Evolutionary conservation across 352 stramenopile genomes (phyloP).

Genomic region (Phytophthora fragariaefolia): DNA sequence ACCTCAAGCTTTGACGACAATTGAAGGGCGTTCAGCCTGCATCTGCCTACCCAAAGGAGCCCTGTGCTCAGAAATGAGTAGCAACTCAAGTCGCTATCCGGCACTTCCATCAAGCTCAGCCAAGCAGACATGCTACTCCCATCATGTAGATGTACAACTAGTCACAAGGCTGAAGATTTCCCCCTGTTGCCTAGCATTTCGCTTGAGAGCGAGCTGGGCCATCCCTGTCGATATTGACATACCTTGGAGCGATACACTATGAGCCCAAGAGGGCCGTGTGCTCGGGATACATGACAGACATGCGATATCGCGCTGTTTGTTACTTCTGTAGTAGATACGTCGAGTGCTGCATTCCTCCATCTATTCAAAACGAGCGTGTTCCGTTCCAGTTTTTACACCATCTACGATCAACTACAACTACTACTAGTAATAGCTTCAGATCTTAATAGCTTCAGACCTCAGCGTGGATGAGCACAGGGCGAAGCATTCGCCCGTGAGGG

Average conservation of each 20-base stretch:
- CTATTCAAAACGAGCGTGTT: conserved; percentile 8
- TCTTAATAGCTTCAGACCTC: conserved; percentile 23
- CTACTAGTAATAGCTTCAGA: background rate
- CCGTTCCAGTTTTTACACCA: background rate
- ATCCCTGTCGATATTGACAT: conserved; percentile 31
- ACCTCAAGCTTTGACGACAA: conserved; percentile 68
- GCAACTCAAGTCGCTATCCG: conserved; percentile 1
- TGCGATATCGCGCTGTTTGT: conserved; percentile 22
- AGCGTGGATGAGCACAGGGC: conserved; percentile 50
- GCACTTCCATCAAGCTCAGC: conserved; percentile 18
- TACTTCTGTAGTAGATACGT: conserved; percentile 36
- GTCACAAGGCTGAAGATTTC: conserved; percentile 29
- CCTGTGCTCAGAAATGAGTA: background rate
- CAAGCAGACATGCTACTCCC: conserved; percentile 16
- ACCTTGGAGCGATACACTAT: conserved; percentile 24
- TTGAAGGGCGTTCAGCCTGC: conserved; percentile 26
- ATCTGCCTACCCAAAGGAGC: conserved; percentile 1
- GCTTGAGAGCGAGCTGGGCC: conserved; percentile 14
- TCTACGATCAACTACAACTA: background rate
- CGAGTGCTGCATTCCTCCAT: conserved; percentile 28
- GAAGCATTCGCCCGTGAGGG: conserved; percentile 54
- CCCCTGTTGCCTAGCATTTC: conserved; percentile 17
- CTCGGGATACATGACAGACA: conserved; percentile 14
- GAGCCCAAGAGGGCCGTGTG: conserved; percentile 5
- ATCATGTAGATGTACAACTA: conserved; percentile 41